Base-by-base conservation (phyloP, 176 grass and related monocot species). In the Oryza coarctata region DNA sequence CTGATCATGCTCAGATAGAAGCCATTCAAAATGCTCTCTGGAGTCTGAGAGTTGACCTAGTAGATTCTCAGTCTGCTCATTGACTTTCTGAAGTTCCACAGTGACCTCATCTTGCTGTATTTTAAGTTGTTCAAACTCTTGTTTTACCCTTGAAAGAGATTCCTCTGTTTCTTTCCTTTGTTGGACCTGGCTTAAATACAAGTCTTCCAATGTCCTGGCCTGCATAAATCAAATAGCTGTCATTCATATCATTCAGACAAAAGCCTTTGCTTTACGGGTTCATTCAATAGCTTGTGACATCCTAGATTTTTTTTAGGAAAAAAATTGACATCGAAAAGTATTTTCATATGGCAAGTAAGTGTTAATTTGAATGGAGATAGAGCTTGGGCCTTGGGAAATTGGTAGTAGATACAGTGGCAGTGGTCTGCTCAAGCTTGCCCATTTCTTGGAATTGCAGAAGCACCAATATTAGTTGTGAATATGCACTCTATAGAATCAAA, bases 21-120 rank as follows among this genome's bases (percentile, higher is more conserved):
- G 74, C 57, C 43, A 55, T 4, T 83, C 74, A 63, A 61, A 84
- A 15, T 68, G 67, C 6, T 77, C 75, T 36, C 67, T 81, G 57
- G 77, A 81, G 70, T 76, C 87, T 77, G 77, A 71, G 25, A 89
- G 82, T 52, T 84, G 70, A 43, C 65, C 23, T n/a, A 85, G 82
- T 69, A 89, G 50, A 41, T 64, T 33, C 76, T 73, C 83, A 50
- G 49, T 85, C 20, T 38, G n/a, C 83, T 88, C 87, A 25, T 69
- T 70, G 29, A 70, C 63, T 63, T 80, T 80, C 52, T 18, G 62
- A 80, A 88, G 76, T 84, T 75, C 78, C 34, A 68, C 70, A 12
- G 4, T 49, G 14, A 80, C 81, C 76, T 80, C 81, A 75, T 69
- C 26, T 36, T 84, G 49, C 17, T 74, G 49, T 63, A 75, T 29